Evolutionary conservation across 768 basidiomycete genomes (phyloP), one percentile per base, ranked within the genome.

Genomic region (Phallus indusiatus): DNA sequence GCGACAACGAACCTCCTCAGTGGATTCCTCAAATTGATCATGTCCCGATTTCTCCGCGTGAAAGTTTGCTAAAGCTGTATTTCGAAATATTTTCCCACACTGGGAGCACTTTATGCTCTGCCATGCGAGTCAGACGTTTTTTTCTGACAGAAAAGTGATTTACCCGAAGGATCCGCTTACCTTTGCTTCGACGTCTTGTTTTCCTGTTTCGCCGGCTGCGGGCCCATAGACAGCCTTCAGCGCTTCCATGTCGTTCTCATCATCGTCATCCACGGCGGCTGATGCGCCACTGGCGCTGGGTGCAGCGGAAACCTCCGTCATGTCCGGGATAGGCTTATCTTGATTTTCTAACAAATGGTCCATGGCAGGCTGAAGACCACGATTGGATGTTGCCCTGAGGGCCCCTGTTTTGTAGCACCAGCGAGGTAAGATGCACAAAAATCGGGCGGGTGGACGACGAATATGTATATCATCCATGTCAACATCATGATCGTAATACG

Each of bases 1-100:
- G 35, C 47, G 18, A 17, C 34, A 54, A 52, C 72, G 53, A 51
- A 90, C 93, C 79, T 97, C 95, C 67, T 98, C 94, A 0, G 84
- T 90, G 1, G 89, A 93, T 67, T 97, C 95, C 69, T 96, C 94
- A 63, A 97, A 98, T 64, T 94, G 85, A 70, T 92, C 86, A 68
- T 99, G 95, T 0, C 95, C 95, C 64, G 85, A 90, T 76, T 93
- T 93, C 71, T 94, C 92, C 0, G 93, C 94, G 66, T 96, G 94
- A 71, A 83, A 95, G 64, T 90, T 90, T 14, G 91, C 94, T 16
- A 95, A 75, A 1, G 89, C 90, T 0, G 89, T 86, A 64, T 90
- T 93, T 67, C 76, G 75, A 77, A 96, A 96, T 21, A 83, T 76
- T 74, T 96, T 96, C 61, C 85, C 82, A 69, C 94, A 95, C 66